Percentiles rank a stretch among this genome's conserved stretches.
Conservation (phyloP, 2,329 filamentous ascomycete species). For the Fonsecaea erecta region DNA sequence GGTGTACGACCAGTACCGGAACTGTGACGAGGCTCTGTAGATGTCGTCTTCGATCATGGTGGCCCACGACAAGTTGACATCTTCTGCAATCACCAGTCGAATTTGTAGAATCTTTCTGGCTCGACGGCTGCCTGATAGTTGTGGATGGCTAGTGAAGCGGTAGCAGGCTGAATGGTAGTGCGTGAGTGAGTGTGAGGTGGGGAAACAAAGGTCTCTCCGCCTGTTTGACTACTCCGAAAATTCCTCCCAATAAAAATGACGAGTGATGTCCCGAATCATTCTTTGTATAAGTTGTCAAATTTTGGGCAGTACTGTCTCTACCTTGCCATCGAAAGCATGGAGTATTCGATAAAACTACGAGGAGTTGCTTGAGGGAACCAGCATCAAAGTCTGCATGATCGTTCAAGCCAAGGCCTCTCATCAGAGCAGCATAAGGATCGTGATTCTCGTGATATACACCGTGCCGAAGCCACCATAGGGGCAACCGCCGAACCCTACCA, state of each 20-base stretch:
- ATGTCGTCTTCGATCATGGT: constrained; percentile 85
- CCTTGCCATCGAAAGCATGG: neutral
- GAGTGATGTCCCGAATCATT: neutral
- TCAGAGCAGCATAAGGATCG: constrained; percentile 4
- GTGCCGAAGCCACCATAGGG: constrained; percentile 10
- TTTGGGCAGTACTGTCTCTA: neutral
- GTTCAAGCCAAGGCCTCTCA: neutral
- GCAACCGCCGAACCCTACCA: constrained; percentile 16
- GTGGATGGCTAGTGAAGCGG: neutral
- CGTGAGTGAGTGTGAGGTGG: neutral
- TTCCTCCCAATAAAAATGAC: neutral
- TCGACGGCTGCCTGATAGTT: neutral
- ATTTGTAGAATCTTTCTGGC: neutral
- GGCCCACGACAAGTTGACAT: constrained; percentile 2
- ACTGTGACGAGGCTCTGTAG: constrained; percentile 90
- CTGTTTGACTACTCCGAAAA: neutral
- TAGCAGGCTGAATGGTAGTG: neutral
- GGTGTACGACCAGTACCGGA: constrained; percentile 89
- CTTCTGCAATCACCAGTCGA: neutral
- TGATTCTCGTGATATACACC: constrained; percentile 30
- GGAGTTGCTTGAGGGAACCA: neutral
- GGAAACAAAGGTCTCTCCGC: neutral
- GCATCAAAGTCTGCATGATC: neutral
- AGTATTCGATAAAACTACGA: neutral
- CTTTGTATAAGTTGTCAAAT: neutral